Conservation (phyloP, 768 basidiomycete genomes). For the Pleurotus tuoliensis region DNA sequence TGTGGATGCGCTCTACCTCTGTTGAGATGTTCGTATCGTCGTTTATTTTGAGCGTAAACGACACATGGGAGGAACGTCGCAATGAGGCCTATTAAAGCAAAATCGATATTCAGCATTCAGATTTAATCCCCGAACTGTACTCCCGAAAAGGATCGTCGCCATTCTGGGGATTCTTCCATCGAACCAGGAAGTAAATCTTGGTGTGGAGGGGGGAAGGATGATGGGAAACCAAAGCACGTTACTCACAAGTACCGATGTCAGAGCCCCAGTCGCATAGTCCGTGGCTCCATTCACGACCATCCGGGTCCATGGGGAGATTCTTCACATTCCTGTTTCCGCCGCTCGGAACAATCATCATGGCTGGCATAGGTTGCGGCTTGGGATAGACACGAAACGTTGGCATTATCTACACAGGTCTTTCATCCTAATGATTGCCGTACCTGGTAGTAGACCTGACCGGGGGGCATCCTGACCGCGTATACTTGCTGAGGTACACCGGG, state of each 20-base stretch:
- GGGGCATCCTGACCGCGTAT: not conserved
- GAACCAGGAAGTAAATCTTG: too few relatives aligned
- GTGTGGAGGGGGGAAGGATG: too few relatives aligned
- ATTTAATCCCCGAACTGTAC: too few relatives aligned
- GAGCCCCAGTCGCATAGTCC: conserved; percentile 19
- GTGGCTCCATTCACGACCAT: conserved; percentile 26
- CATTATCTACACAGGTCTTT: not conserved
- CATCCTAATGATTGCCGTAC: not conserved
- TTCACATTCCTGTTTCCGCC: conserved; percentile 22
- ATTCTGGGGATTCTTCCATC: too few relatives aligned
- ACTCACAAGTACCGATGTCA: conserved; percentile 21
- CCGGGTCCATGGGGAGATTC: conserved; percentile 17
- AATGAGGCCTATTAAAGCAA: conserved; percentile 14
- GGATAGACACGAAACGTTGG: too few relatives aligned
- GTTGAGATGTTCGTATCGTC: conserved; percentile 28
- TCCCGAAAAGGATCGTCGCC: too few relatives aligned
- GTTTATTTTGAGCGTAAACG: conserved; percentile 31
- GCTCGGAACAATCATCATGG: conserved; percentile 15
- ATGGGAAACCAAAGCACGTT: too few relatives aligned
- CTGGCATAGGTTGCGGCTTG: conserved; percentile 18
- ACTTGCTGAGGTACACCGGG: not conserved
- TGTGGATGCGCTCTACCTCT: conserved; percentile 31
- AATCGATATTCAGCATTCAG: too few relatives aligned
- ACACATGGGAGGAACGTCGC: conserved; percentile 36
- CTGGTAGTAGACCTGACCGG: not conserved